These are phyloP conservation scores for Actinomortierella ambigua DNA, from an alignment of 371 early-diverging fungal species.

Conservation along the genomic window DNA sequence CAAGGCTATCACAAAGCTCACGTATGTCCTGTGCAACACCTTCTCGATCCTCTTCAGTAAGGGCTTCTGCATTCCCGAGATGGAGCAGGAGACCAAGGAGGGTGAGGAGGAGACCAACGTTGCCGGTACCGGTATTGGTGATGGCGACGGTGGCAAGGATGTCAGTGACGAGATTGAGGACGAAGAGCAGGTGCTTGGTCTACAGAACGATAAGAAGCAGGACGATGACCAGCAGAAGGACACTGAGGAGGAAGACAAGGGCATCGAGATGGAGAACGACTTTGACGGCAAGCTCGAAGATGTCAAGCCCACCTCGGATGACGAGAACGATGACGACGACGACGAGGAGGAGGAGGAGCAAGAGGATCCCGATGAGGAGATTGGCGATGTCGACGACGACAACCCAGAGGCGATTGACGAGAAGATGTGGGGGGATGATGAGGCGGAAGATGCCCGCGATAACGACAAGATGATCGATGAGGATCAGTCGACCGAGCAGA, in stretches of 20 bases:
- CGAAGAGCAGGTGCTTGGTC: constrained; percentile 93
- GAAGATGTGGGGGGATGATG: constrained; percentile 95
- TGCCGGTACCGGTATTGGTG: constrained; percentile 93
- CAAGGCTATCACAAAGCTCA: constrained; percentile 69
- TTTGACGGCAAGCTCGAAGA: constrained; percentile 95
- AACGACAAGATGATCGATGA: constrained; percentile 66
- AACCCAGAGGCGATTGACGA: constrained; percentile 94
- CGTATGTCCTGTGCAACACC: constrained; percentile 71
- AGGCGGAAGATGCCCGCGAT: constrained; percentile 73
- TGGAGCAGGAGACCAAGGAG: constrained; percentile 66
- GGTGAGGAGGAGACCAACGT: constrained; percentile 62
- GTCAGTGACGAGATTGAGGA: constrained; percentile 97
- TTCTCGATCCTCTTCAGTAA: constrained; percentile 76
- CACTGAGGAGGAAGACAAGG: constrained; percentile 86
- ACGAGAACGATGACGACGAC: constrained; percentile 68
- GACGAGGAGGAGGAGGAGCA: constrained; percentile 62
- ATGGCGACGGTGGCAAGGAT: constrained; percentile 94
- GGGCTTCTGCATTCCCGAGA: constrained; percentile 85
- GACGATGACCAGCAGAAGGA: constrained; percentile 63
- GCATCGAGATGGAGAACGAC: constrained; percentile 96
- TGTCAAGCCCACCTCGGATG: constrained; percentile 66
- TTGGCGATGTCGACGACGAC: constrained; percentile 89
- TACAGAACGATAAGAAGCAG: constrained; percentile 74
- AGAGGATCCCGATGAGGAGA: constrained; percentile 85
- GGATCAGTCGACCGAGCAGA: constrained; percentile 54